These are phyloP conservation scores for Xylariaceae sp. DNA, from an alignment of 2,329 filamentous ascomycete genomes.

Conservation along the genomic window DNA sequence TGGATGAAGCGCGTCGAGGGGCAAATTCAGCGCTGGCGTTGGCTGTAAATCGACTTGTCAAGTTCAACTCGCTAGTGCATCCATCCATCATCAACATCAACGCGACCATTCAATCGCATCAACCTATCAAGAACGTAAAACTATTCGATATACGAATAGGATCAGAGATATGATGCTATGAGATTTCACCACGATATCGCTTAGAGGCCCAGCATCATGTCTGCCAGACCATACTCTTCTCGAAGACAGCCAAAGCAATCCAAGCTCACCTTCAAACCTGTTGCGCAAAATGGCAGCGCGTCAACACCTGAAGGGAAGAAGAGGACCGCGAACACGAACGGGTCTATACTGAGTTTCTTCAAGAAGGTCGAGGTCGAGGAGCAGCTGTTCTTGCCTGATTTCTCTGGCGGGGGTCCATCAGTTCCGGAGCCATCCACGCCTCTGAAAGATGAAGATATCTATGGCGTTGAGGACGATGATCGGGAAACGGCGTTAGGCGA, in stretches of 20 bases:
- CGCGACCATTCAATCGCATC: too few relatives aligned
- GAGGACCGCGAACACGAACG: slow-evolving; percentile 55
- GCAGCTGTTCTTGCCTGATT: slow-evolving; percentile 49
- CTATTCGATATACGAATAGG: too few relatives aligned
- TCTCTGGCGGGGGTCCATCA: slow-evolving; percentile 6
- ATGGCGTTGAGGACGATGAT: slow-evolving; percentile 31
- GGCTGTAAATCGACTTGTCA: neutral
- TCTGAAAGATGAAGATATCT: slow-evolving; percentile 32
- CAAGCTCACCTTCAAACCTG: slow-evolving; percentile 30
- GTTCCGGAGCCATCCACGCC: slow-evolving; percentile 7
- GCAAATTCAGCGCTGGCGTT: slow-evolving; percentile 14
- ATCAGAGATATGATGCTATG: neutral
- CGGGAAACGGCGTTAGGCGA: slow-evolving; percentile 30
- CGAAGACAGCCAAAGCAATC: slow-evolving; percentile 25
- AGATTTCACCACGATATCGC: neutral
- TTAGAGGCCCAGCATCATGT: slow-evolving; percentile 17
- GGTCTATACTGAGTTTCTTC: slow-evolving; percentile 70
- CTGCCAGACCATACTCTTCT: slow-evolving; percentile 23
- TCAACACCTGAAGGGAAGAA: slow-evolving; percentile 29
- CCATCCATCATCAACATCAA: too few relatives aligned
- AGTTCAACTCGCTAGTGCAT: neutral
- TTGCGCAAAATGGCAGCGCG: slow-evolving; percentile 18
- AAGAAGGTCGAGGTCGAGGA: slow-evolving; percentile 60
- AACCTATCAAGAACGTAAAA: neutral
- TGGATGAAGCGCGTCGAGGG: slow-evolving; percentile 20